phyloP scores from a whole-genome alignment of 495 filamentous ascomycete genomes.

The Jackrogersella multiformis region DNA sequence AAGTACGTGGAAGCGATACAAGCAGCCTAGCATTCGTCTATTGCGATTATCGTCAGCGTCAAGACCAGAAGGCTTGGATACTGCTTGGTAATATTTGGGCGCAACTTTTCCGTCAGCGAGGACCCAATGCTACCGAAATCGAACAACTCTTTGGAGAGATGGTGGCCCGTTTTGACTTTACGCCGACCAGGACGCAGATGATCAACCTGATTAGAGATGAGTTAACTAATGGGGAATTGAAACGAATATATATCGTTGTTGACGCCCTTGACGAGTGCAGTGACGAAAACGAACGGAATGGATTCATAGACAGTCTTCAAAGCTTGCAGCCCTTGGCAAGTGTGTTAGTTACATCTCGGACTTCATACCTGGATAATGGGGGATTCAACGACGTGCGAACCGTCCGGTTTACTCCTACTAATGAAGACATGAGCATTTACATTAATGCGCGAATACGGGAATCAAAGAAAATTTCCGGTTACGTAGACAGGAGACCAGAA shows the following conservation, averaged over 20 bases:
- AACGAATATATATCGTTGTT: constrained; percentile 52
- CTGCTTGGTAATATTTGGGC: constrained; percentile 52
- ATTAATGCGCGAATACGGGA: constrained; percentile 45
- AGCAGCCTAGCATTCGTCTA: constrained; percentile 54
- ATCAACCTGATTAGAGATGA: constrained; percentile 47
- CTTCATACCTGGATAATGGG: constrained; percentile 42
- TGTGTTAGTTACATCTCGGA: constrained; percentile 48
- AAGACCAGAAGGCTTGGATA: constrained; percentile 45
- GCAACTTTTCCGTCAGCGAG: constrained; percentile 46
- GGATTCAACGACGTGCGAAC: constrained; percentile 39
- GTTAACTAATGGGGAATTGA: constrained; percentile 31
- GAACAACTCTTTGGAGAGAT: constrained; percentile 40
- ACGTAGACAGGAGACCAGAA: constrained; percentile 32
- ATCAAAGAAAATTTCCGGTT: constrained; percentile 39
- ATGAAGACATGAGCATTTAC: constrained; percentile 48
- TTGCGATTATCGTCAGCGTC: constrained; percentile 49
- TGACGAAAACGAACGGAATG: constrained; percentile 42
- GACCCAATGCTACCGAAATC: constrained; percentile 38
- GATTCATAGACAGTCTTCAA: constrained; percentile 47
- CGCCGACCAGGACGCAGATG: constrained; percentile 43
- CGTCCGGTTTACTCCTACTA: constrained; percentile 45
- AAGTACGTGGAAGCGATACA: constrained; percentile 11
- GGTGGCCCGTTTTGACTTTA: constrained; percentile 19
- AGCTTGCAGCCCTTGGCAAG: constrained; percentile 44
- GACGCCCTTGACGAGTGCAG: constrained; percentile 60